Evolutionary conservation across 164 flowering plant genomes (phyloP).

Genomic region (grape (Vitis vinifera)): ASM3070453v1 NC_081817.1:5500001-5500500

Average conservation of each 20-base stretch:
- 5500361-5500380: conserved; percentile 50
- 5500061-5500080: too few species aligned
- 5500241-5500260: conserved; percentile 5
- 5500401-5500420: conserved; percentile 39
- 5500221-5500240: too few species aligned
- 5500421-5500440: conserved; percentile 62
- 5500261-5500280: conserved; percentile 85
- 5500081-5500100: too few species aligned
- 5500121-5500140: too few species aligned
- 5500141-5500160: too few species aligned
- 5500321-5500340: conserved; percentile 67
- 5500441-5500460: conserved; percentile 47
- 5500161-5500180: too few species aligned
- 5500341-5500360: conserved; percentile 56
- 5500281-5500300: conserved; percentile 33
- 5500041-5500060: too few species aligned
- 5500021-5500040: too few species aligned
- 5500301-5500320: conserved; percentile 51
- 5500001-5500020: too few species aligned
- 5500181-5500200: too few species aligned
- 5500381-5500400: conserved; percentile 60
- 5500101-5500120: too few species aligned
- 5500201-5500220: too few species aligned
- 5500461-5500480: conserved; percentile 9
- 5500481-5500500: conserved; percentile 4